phyloP scores from a whole-genome alignment of 306 rosid genomes.

The Pterocarpus macrocarpus region DNA sequence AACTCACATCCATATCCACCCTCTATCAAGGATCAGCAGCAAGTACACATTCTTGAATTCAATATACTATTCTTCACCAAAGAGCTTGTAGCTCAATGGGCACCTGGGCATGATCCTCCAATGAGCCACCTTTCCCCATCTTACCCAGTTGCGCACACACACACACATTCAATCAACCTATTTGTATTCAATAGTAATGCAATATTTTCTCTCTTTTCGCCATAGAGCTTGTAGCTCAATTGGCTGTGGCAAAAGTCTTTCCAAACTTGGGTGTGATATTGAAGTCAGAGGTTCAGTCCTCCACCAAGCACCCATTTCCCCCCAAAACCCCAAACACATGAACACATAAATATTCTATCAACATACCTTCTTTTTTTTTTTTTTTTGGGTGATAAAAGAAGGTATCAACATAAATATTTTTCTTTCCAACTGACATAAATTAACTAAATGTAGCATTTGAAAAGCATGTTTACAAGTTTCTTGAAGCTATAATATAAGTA shows the following conservation, averaged over 20 bases:
- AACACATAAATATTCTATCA: too few species aligned
- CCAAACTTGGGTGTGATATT: too few species aligned
- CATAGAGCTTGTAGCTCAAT: not conserved
- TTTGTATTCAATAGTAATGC: not conserved
- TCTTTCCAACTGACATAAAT: not conserved
- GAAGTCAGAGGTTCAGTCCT: too few species aligned
- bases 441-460: not conserved
- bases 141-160: not conserved
- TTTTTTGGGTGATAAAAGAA: too few species aligned
- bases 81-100: not conserved
- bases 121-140: not conserved
- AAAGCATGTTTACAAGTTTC: conserved; percentile 13
- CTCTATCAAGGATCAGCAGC: conserved; percentile 5
- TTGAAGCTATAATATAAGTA: not conserved
- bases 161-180: not conserved
- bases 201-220: too few species aligned
- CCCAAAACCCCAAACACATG: too few species aligned
- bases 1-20: conserved; percentile 6
- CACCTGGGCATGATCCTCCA: not conserved
- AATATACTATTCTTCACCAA: not conserved
- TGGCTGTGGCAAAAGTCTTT: not conserved
- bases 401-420: not conserved
- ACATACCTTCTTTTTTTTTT: too few species aligned
- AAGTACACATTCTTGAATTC: not conserved
- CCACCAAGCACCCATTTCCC: too few species aligned